Percentiles rank a stretch among this genome's conserved stretches.
phyloP scores from a whole-genome alignment of 2,329 filamentous ascomycete genomes.

The Cercospora sp. region DNA sequence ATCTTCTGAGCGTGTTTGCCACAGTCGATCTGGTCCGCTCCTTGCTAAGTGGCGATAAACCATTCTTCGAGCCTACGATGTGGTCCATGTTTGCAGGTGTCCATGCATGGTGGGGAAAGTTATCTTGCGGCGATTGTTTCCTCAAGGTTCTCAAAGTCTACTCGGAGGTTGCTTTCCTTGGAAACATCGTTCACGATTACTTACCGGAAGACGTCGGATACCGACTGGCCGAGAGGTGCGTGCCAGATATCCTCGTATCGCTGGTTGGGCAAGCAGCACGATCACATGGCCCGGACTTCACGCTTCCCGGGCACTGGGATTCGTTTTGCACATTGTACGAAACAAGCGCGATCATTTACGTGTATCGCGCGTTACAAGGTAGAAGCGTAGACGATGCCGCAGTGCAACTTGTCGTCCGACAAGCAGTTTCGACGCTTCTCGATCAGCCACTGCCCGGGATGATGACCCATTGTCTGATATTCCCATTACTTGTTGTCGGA shows the following conservation, averaged over 20 bases:
- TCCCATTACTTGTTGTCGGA: constrained; percentile 14
- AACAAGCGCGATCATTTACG: constrained; percentile 7
- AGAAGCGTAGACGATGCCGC: constrained; percentile 10
- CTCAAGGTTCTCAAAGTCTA: constrained; percentile 10
- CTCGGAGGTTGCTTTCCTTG: constrained; percentile 16
- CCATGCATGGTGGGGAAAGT: constrained; percentile 19
- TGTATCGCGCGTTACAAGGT: constrained; percentile 8
- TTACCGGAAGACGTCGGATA: constrained; percentile 4
- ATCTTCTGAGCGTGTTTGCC: constrained; percentile 17
- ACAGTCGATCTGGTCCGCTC: constrained; percentile 19
- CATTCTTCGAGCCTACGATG: constrained; percentile 16
- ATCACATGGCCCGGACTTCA: neutral
- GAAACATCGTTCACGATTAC: constrained; percentile 6
- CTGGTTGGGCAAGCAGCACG: neutral
- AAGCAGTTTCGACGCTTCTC: constrained; percentile 15
- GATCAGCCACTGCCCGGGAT: constrained; percentile 14
- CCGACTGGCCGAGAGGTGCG: constrained; percentile 10
- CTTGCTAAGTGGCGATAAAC: constrained; percentile 12
- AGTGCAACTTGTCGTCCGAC: constrained; percentile 11
- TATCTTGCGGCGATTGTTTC: constrained; percentile 12
- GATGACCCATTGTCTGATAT: constrained; percentile 14
- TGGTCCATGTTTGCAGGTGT: constrained; percentile 17
- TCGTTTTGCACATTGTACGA: constrained; percentile 10
- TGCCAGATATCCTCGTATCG: neutral
- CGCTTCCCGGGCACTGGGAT: neutral